A percentile compares a stretch with the other conserved stretches of the same genome.
Evolutionary conservation across 1,284 basidiomycete species (phyloP).

Genomic region (Ganoderma lingzhi): DNA sequence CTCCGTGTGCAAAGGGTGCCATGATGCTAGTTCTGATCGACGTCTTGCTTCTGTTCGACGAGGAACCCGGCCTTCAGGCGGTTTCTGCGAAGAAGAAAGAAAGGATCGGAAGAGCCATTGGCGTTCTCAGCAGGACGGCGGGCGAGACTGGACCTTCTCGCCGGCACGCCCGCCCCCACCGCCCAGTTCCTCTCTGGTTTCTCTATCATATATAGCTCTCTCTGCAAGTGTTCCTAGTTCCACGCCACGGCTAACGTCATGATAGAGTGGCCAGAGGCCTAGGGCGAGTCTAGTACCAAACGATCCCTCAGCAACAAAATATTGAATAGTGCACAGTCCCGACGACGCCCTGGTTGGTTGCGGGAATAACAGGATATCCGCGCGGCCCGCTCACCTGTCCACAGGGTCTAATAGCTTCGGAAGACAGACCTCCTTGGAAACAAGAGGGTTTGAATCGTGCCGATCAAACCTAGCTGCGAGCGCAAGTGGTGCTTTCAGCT

Average conservation of each 20-base stretch:
- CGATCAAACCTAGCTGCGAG: background rate
- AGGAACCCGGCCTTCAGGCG: conserved; percentile 73
- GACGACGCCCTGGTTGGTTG: background rate
- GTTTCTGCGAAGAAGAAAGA: conserved; percentile 80
- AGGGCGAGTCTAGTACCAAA: conserved; percentile 82
- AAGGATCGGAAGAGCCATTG: conserved; percentile 68
- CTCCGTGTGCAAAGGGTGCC: no score
- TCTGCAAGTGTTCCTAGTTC: conserved; percentile 64
- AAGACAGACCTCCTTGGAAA: background rate
- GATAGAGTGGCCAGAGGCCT: conserved; percentile 69
- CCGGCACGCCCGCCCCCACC: conserved; percentile 43
- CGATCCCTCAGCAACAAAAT: conserved; percentile 85
- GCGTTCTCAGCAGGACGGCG: background rate
- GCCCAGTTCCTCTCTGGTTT: conserved; percentile 57
- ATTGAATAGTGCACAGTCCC: conserved; percentile 64
- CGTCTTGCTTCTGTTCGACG: conserved; percentile 68
- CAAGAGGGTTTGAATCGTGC: background rate
- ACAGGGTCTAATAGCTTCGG: conserved; percentile 41
- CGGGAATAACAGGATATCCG: background rate
- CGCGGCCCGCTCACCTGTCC: conserved; percentile 35
- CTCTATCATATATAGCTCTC: conserved; percentile 51
- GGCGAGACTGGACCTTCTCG: conserved; percentile 1
- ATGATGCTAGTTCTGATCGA: conserved; percentile 69
- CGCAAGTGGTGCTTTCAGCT: background rate
- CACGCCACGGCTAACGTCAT: conserved; percentile 65